Evolutionary conservation across 495 filamentous ascomycete species (phyloP).

Genomic region (Podospora didyma): DNA sequence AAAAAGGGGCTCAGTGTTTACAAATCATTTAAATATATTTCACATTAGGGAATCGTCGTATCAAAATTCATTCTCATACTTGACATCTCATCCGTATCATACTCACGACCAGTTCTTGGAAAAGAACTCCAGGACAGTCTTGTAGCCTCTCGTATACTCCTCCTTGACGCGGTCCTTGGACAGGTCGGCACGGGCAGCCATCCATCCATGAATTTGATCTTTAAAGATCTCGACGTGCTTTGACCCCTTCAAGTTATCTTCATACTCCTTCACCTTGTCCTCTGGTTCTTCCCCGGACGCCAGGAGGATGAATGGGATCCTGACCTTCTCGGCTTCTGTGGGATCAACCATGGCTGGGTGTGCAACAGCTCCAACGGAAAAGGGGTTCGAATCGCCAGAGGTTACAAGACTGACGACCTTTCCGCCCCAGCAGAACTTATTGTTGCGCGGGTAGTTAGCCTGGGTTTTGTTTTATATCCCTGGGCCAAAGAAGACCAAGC

Average conservation of each 20-base stretch:
- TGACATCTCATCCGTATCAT: too few species aligned
- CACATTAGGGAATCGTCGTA: too few species aligned
- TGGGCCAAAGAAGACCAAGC: background rate
- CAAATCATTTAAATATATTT: background rate
- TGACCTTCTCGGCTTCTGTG: conserved; percentile 62
- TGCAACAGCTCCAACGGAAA: conserved; percentile 64
- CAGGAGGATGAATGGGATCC: conserved; percentile 60
- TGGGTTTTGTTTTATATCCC: background rate
- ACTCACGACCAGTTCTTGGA: conserved; percentile 52
- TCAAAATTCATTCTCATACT: too few species aligned
- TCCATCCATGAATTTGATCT: conserved; percentile 87
- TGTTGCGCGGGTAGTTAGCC: background rate
- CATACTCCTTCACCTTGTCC: conserved; percentile 67
- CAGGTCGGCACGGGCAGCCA: conserved; percentile 74
- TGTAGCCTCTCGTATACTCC: conserved; percentile 80
- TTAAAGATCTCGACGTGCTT: conserved; percentile 77
- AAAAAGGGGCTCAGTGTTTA: too few species aligned
- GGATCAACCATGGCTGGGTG: conserved; percentile 91
- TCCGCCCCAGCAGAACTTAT: conserved; percentile 84
- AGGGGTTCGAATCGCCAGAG: conserved; percentile 55
- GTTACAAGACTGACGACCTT: conserved; percentile 62
- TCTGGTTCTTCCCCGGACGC: conserved; percentile 64
- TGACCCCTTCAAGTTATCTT: conserved; percentile 58
- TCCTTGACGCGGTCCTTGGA: conserved; percentile 60
- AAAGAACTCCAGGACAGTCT: conserved; percentile 70